A percentile compares a stretch with the other conserved stretches of the same genome.
Conservation (phyloP, 768 basidiomycete species). For the Pulveroboletus sp. region DNA sequence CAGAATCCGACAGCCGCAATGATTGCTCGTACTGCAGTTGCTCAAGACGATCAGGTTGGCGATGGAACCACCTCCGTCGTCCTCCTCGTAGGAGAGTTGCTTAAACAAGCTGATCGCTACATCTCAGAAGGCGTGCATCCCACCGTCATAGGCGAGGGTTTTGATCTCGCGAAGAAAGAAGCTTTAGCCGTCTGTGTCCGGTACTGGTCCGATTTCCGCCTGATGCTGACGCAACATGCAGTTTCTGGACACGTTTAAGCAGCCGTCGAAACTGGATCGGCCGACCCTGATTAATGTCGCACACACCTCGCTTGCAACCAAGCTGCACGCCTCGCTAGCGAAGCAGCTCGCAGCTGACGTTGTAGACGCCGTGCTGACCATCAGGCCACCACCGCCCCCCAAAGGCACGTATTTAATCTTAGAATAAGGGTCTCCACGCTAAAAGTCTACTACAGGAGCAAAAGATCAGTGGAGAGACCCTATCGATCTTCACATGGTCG, state of each 20-base stretch:
- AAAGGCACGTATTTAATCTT: conserved; percentile 44
- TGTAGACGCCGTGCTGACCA: conserved; percentile 91
- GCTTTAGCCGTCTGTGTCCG: conserved; percentile 67
- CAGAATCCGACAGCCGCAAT: conserved; percentile 99
- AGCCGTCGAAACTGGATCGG: conserved; percentile 74
- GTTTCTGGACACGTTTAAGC: conserved; percentile 94
- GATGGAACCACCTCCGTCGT: conserved; percentile 99
- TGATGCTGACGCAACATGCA: conserved; percentile 35
- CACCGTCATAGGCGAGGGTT: conserved; percentile 91
- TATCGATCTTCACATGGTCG: conserved; percentile 98
- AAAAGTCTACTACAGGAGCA: conserved; percentile 41
- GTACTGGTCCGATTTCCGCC: conserved; percentile 8
- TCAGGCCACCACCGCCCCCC: conserved; percentile 66
- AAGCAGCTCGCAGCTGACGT: conserved; percentile 88
- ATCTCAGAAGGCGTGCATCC: conserved; percentile 99
- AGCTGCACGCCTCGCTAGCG: conserved; percentile 79
- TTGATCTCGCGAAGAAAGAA: conserved; percentile 97
- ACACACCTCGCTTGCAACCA: conserved; percentile 93
- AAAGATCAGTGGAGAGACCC: conserved; percentile 77
- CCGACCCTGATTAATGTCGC: conserved; percentile 92
- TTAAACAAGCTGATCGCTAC: conserved; percentile 97
- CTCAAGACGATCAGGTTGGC: conserved; percentile 98
- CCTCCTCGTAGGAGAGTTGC: conserved; percentile 88
- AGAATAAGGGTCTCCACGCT: conserved; percentile 27
- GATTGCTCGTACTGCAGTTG: conserved; percentile 97